Evolutionary conservation across 495 filamentous ascomycete species (phyloP), one percentile per base, ranked within the genome.

Genomic region (Aspergillus sparsus): DNA sequence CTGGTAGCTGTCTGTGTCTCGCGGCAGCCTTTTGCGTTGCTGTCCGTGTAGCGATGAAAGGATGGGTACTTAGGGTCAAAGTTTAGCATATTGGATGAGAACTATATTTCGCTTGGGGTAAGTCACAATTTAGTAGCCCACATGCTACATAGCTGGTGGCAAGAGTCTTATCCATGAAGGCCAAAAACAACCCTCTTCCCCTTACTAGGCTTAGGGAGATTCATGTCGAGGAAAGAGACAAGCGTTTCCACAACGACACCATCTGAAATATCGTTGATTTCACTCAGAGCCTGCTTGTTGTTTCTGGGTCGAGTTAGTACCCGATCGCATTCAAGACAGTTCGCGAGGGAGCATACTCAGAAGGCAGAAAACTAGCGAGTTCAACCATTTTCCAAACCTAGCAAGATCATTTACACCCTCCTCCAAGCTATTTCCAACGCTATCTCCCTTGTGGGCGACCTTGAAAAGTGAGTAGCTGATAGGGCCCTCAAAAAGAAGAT

Each of bases 381-480:
- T 93, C 86, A 56, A 98, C 84, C 88, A 95, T 95, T 79, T 98
- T 66, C 92, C 93, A 67, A 99, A 97, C 75, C 87, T 94, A 45
- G 89, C 83, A 61, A 99, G 84, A 74, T 93, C 90, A 71, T 81
- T 76, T 49, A 88, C 83, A 59, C 89, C 87, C 57, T 92, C 94
- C 76, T 92, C 92, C 68, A 94, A 78, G 64, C 90, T 84, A 71
- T 93, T 87, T 63, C 92, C 95, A 66, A 98, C 89, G 36, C 86
- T 86, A 70, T 99, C 95, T 53, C 89, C 83, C 80, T 97, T 89
- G 76, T 90, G 83, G 60, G 87, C 80, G 58, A 97, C 91, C 78
- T 95, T 88, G 81, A 97, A 97, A 70, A 98, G 80, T 62, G 89
- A 89, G 82, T 97, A 98, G 76, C 95, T 95, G 66, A 98, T 87